These are phyloP conservation scores for Termitomyces heimii DNA, from an alignment of 768 basidiomycete genomes.

Conservation along the genomic window DNA sequence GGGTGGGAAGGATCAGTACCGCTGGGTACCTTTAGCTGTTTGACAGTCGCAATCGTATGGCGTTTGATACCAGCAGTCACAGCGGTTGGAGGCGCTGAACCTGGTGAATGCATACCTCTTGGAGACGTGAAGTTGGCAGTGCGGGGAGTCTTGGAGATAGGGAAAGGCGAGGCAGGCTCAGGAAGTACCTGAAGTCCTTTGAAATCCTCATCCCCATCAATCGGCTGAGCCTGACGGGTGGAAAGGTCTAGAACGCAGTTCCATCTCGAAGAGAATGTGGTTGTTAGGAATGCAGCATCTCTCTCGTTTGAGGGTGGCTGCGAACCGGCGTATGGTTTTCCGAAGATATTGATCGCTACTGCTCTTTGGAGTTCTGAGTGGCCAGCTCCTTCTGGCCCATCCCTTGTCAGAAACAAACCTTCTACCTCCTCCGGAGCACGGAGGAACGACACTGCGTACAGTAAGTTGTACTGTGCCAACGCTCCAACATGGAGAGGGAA, in stretches of 20 bases:
- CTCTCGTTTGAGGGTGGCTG: slow-evolving; percentile 16
- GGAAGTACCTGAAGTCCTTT: slow-evolving; percentile 47
- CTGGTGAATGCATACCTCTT: slow-evolving; percentile 11
- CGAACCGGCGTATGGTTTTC: slow-evolving; percentile 52
- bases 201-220: slow-evolving; percentile 26
- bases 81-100: slow-evolving; percentile 26
- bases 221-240: slow-evolving; percentile 25
- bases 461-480: slow-evolving; percentile 79
- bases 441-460: slow-evolving; percentile 85
- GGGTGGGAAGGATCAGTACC: slow-evolving; percentile 18
- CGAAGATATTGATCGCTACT: slow-evolving; percentile 75
- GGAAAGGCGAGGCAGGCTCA: slow-evolving; percentile 79
- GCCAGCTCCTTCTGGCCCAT: slow-evolving; percentile 14
- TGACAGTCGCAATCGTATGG: slow-evolving; percentile 36
- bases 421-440: slow-evolving; percentile 55
- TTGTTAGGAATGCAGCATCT: slow-evolving; percentile 51
- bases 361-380: slow-evolving; percentile 59
- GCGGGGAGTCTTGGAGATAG: slow-evolving; percentile 28
- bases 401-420: slow-evolving; percentile 28
- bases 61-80: slow-evolving; percentile 54
- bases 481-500: slow-evolving; percentile 74
- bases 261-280: slow-evolving; percentile 80
- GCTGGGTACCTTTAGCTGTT: slow-evolving; percentile 17
- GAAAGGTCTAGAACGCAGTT: slow-evolving; percentile 84
- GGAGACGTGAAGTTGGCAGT: slow-evolving; percentile 15